phyloP scores from a whole-genome alignment of 1,284 basidiomycete genomes.

The Cutaneotrichosporon arboriforme region DNA sequence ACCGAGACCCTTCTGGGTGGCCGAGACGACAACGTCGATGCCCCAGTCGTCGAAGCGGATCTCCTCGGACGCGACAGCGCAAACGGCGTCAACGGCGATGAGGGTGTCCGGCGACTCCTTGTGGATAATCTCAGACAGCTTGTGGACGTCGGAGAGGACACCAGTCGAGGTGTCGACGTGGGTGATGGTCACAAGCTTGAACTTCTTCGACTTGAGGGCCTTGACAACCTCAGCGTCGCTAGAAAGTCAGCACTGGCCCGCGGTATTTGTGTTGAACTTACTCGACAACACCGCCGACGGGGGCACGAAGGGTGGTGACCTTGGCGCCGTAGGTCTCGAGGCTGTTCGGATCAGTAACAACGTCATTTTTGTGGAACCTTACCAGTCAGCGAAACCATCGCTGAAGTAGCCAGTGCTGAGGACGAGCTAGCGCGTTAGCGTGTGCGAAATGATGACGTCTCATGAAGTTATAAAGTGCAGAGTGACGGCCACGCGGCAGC shows the following conservation, averaged over 20 bases:
- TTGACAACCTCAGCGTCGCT: conserved; percentile 46
- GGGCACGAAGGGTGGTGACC: conserved; percentile 78
- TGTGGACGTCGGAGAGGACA: conserved; percentile 80
- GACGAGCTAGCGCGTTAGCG: conserved; percentile 44
- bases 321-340: conserved; percentile 82
- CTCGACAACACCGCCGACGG: conserved; percentile 71
- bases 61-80: conserved; percentile 92
- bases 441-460: not conserved
- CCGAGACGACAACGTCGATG: conserved; percentile 82
- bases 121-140: conserved; percentile 68
- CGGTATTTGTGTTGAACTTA: conserved; percentile 18
- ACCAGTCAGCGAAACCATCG: conserved; percentile 77
- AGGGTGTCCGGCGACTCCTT: conserved; percentile 80
- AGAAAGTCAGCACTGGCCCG: conserved; percentile 1
- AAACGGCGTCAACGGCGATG: conserved; percentile 86
- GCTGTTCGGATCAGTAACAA: conserved; percentile 49
- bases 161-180: conserved; percentile 85
- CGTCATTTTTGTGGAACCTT: conserved; percentile 26
- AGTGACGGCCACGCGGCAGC: too few species aligned
- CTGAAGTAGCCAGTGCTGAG: conserved; percentile 78
- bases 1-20: conserved; percentile 92
- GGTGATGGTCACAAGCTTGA: conserved; percentile 87
- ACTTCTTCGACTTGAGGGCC: conserved; percentile 73
- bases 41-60: conserved; percentile 92
- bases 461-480: too few species aligned